Evolutionary conservation across 2,329 filamentous ascomycete species (phyloP), one percentile per base, ranked within the genome.

Genomic region (Malbranchea zuffiana): DNA sequence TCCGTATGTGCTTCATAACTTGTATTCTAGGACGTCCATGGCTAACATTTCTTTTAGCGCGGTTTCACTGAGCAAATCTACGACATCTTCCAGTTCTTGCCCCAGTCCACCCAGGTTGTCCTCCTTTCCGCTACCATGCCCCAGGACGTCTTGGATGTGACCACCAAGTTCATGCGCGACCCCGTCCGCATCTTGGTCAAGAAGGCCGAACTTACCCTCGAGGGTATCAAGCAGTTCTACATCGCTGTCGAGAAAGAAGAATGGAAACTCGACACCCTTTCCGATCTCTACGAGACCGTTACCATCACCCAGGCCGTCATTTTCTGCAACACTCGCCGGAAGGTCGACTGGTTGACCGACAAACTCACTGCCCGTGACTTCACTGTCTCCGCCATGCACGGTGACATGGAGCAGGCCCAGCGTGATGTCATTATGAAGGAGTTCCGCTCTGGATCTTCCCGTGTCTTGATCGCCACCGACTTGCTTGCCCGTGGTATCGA

Each of bases 21-120:
- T 27, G 2, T 29, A 2, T 5, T 8, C 15, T 29, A n/a, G 7
- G 23, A 15, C 12, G 3, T 19, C 13, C 11, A 24, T 30, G 23
- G 13, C 37, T 40, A 38, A 33, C 12, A 5, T 24, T 26, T 21
- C 15, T 20, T 35, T 5, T 27, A 48, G 75, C 88, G 88, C 60
- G 90, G 90, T 75, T 98, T 98, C 79, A 94, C 87, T 57, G 90
- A 98, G 74, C 90, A 98, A 74, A 98, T 98, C 72, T 98, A 98
- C 76, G 90, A 98, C 67, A 93, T 98, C 70, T 98, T 95, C 80
- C 88, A 94, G 71, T 83, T 95, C 44, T 82, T 98, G 38, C 90
- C 90, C 41, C 90, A 94, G 70, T 87, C 85, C 47, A 98, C 88
- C 61, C 90, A 98, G 75, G 90, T 98, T 50, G 88, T 96, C 52